Percentiles rank a stretch among this genome's conserved stretches.
These are phyloP conservation scores for Fraxinus nigra DNA, from an alignment of 305 asterid genomes.

Conservation along the genomic window DNA sequence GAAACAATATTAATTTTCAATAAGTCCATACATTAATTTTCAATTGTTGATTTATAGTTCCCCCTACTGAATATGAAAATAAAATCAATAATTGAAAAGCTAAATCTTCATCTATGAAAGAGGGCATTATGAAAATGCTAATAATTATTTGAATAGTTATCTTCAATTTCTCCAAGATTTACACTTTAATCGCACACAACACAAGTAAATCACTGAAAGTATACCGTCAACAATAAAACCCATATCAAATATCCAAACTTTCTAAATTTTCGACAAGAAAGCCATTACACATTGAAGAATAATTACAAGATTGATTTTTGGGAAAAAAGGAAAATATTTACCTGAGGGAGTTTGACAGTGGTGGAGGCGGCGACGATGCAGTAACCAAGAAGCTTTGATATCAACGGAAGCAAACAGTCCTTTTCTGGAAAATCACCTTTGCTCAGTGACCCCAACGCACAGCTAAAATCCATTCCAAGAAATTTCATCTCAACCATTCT, in stretches of 20 bases:
- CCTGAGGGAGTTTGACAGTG: slow-evolving; percentile 88
- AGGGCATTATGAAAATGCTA: background rate
- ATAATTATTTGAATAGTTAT: background rate
- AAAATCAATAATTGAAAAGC: background rate
- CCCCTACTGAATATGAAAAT: background rate
- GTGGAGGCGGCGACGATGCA: slow-evolving; percentile 91
- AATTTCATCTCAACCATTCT: slow-evolving; percentile 63
- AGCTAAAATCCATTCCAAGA: slow-evolving; percentile 86
- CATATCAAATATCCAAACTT: slow-evolving; percentile 23
- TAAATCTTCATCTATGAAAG: background rate
- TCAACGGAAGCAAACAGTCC: slow-evolving; percentile 85
- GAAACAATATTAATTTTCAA: background rate
- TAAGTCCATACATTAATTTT: background rate
- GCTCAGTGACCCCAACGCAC: slow-evolving; percentile 71
- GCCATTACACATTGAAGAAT: background rate
- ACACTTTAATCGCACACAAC: background rate
- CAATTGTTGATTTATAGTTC: background rate
- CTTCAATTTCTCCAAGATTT: background rate
- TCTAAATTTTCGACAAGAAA: background rate
- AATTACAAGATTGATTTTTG: background rate
- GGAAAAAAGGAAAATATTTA: background rate
- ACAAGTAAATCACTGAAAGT: background rate
- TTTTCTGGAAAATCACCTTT: slow-evolving; percentile 80
- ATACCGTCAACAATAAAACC: background rate
- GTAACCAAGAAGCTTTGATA: slow-evolving; percentile 85